Percentiles rank a stretch among this genome's conserved stretches.
Evolutionary conservation across 108 stramenopile species (phyloP).

Genomic region (Aurantiochytrium sp.): DNA sequence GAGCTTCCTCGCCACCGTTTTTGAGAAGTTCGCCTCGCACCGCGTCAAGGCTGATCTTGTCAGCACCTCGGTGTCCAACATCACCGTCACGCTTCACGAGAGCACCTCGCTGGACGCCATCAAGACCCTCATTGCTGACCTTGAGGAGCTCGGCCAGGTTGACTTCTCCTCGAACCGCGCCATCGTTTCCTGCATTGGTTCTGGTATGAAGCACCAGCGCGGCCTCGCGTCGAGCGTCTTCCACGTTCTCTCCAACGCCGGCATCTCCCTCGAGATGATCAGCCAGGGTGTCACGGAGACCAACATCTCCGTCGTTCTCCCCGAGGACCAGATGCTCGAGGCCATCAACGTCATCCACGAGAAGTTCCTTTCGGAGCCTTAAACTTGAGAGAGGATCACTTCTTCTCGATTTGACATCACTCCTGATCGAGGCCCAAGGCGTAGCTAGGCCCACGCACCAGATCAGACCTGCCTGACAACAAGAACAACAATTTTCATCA

Average conservation of each 20-base stretch:
- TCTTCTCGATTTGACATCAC: neutral
- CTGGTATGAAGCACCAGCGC: constrained; percentile 3
- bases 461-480: too few species aligned
- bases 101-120: neutral
- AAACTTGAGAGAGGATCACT: neutral
- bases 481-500: too few species aligned
- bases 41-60: neutral
- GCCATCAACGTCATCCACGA: constrained; percentile 10
- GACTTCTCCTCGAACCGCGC: neutral
- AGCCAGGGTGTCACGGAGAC: constrained; percentile 8
- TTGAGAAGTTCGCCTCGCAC: constrained; percentile 16
- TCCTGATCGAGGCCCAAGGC: too few species aligned
- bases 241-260: constrained; percentile 15
- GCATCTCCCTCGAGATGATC: constrained; percentile 12
- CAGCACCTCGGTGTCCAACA: constrained; percentile 9
- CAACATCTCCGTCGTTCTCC: constrained; percentile 12
- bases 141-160: neutral
- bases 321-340: neutral
- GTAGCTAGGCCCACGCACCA: too few species aligned
- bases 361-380: neutral
- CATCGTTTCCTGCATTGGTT: neutral
- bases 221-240: neutral
- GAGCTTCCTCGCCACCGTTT: constrained; percentile 14
- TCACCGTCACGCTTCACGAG: constrained; percentile 13
- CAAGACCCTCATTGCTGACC: neutral